Base-by-base conservation (phyloP, 805 yeast genomes). In the Ogataea saltuana region DNA sequence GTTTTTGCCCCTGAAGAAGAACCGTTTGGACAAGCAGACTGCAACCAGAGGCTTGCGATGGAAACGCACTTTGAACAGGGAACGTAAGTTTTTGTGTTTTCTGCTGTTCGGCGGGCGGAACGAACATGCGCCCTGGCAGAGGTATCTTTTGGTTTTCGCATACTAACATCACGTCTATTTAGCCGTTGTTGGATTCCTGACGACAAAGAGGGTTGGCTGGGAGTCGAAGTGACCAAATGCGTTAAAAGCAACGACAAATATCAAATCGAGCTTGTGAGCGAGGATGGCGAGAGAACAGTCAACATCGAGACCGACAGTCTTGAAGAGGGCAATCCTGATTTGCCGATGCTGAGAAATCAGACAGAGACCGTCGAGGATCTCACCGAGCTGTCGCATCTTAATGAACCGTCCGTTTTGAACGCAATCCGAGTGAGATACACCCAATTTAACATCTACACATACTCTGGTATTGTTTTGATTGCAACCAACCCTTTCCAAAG, bases 401-500 rank as follows among this genome's bases (percentile, higher is more conserved):
- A 91, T 64, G 99, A 91, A 64, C 98, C 99, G 1, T 95, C 97
- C 1, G 97, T 91, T 37, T 75, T 91, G 53, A 95, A 90, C 59
- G 97, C 98, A 15, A 91, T 93, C 62, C 84, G 81, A 58, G 79
- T 86, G 49, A 80, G 99, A 53, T 91, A 93, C 61, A 75, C 89
- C 27, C 97, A 88, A 62, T 76, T 91, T 56, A 87, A 84, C 62
- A 91, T 91, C 47, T 91, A 91, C 66, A 93, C 99, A 2, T 91
- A 91, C 63, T 87, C 96, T 1, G 99, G 99, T 64, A 93, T 91
- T 43, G 99, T 91, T 37, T 77, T 91, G 61, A 91, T 91, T 59
- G 99, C 99, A 16, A 84, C 95, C 2, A 91, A 91, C 64, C 99
- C 99, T 9, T 91, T 91, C 66, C 97, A 88, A 63, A 76, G 85